Evolutionary conservation across 2,329 filamentous ascomycete genomes (phyloP).

Genomic region (Eutypella sp.): DNA sequence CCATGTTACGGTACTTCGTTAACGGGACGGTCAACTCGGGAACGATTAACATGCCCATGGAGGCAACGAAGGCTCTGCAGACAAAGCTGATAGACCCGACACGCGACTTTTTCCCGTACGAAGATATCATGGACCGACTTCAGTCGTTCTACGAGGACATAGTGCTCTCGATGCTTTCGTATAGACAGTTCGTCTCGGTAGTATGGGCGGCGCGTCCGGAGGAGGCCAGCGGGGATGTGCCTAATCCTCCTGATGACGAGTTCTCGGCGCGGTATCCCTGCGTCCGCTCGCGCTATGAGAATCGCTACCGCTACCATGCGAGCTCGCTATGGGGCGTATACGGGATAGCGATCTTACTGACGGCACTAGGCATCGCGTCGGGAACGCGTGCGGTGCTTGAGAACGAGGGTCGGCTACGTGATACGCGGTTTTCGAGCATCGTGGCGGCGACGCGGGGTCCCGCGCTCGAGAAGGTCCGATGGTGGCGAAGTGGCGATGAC

Average conservation of each 20-base stretch:
- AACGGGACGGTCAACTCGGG: conserved; percentile 28
- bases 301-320: conserved; percentile 28
- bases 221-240: conserved; percentile 18
- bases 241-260: conserved; percentile 12
- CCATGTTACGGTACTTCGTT: conserved; percentile 26
- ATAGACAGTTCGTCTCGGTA: conserved; percentile 30
- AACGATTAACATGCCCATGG: conserved; percentile 18
- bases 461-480: conserved; percentile 32
- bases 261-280: conserved; percentile 28
- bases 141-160: conserved; percentile 33
- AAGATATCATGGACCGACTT: conserved; percentile 23
- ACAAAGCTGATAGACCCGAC: conserved; percentile 36
- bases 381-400: conserved; percentile 31
- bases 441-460: conserved; percentile 37
- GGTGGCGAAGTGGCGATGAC: conserved; percentile 16
- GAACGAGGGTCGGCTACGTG: conserved; percentile 31
- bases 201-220: conserved; percentile 29
- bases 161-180: conserved; percentile 30
- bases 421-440: conserved; percentile 35
- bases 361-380: conserved; percentile 23
- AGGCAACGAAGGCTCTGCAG: conserved; percentile 31
- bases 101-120: conserved; percentile 26
- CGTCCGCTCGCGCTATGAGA: conserved; percentile 25
- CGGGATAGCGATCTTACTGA: conserved; percentile 24
- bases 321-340: conserved; percentile 34